Evolutionary conservation across 2,329 filamentous ascomycete species (phyloP), one percentile per base, ranked within the genome.

Genomic region (Phialophora macrospora): DNA sequence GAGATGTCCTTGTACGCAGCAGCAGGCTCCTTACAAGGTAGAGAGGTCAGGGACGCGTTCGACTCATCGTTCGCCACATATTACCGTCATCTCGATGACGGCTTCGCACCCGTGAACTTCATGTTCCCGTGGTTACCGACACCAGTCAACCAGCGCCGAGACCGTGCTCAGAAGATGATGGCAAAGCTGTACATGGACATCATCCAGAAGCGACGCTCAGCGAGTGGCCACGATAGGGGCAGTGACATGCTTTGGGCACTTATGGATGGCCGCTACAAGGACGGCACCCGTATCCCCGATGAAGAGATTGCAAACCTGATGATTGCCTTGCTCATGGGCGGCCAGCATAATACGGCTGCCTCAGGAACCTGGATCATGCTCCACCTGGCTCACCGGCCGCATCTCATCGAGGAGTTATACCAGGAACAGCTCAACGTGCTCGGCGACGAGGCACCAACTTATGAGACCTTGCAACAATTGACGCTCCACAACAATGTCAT

Each of bases 1-100:
- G 90, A 96, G 76, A 89, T 96, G 72, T 96, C 92, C 63, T 93
- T 96, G 74, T 96, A 93, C 78, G 96, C 92, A 52, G 92, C 92
- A 51, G 93, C 91, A 14, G 90, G 92, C 75, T 88, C 90, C 20
- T 87, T 96, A 1, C 92, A 96, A 80, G 92, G 92, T 70, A 88
- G 89, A 75, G 91, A 93, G 76, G 90, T 96, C 65, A 90, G 92
- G 71, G 87, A 85, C 75, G 88, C 86, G 74, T 94, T 96, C 74
- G 90, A 96, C 78, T 88, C 88, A 65, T 87, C 86, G 14, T 91
- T 96, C 71, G 92, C 92, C 64, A 84, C 88, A 66, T 84, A 96
- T 60, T 96, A 95, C 82, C 91, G 95, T 80, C 89, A 96, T 74
- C 87, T 96, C 65, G 92, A 96, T 76, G 92, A 92, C 87, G 92